Evolutionary conservation across 2,329 filamentous ascomycete species (phyloP), one percentile per base, ranked within the genome.

Genomic region (Aspergillus unguis): DNA sequence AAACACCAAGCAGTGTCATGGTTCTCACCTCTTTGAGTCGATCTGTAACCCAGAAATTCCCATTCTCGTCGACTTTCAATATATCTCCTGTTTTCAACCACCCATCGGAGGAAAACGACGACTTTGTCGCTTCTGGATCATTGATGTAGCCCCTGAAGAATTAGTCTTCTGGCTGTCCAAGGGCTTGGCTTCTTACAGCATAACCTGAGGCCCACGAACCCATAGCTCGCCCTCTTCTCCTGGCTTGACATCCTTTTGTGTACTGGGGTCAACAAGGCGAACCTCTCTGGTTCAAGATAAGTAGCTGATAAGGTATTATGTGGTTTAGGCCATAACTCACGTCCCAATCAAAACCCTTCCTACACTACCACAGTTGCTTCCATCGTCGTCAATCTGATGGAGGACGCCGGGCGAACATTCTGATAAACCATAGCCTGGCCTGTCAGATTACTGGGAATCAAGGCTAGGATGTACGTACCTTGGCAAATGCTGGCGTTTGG

Each of bases 11-110:
- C 2, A 23, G 10, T 36, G 10, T 11, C 10, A 31, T 6, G 7
- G 11, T 44, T 31, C 43, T 38, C 53, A 62, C 59, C 53, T 62
- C 59, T 28, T 62, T 62, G 5, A 62, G 41, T 41, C 59, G 58
- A 53, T 62, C 59, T 2, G 56, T 60, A 9, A 62, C 55, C 54
- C 56, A 60, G 32, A 62, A 57, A 29, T 62, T 58, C 29, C 53
- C 40, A 6, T 58, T 42, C 26, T 56, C 45, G 28, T 60, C 59
- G 11, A 59, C 45, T 32, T 53, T 53, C 48, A 58, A 11, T 31
- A 62, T 59, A 49, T 62, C 59, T 5, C 59, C 59, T 35, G 59
- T 56, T 42, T 40, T 52, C 33, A 60, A 46, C 59, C 59, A 62
- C n/a, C 52, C 59, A 0, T 56, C 56, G 17, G 49, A 48, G 17